Evolutionary conservation across 1,284 basidiomycete species (phyloP).

Genomic region (Papiliotrema flavescens): DNA sequence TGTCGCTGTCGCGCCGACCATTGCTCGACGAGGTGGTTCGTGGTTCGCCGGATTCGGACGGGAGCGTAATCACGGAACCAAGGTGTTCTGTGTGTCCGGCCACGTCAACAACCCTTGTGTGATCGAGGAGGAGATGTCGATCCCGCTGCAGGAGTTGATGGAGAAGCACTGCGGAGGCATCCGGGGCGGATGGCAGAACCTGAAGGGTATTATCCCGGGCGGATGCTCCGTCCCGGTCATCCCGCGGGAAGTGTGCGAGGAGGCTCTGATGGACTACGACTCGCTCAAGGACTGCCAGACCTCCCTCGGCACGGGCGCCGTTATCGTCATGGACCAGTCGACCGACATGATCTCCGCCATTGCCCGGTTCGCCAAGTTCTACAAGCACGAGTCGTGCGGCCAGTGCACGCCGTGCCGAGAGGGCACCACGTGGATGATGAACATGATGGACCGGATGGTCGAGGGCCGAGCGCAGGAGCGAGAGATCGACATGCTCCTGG

Average conservation of each 20-base stretch:
- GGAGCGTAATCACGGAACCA: slow-evolving; percentile 91
- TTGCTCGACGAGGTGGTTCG: slow-evolving; percentile 81
- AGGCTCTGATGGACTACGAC: slow-evolving; percentile 97
- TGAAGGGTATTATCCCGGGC: slow-evolving; percentile 87
- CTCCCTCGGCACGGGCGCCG: slow-evolving; percentile 93
- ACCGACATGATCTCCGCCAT: slow-evolving; percentile 93
- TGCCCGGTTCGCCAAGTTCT: slow-evolving; percentile 89
- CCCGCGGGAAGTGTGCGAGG: slow-evolving; percentile 72
- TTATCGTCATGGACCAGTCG: slow-evolving; percentile 98
- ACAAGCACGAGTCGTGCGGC: slow-evolving; percentile 98
- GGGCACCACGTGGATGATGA: slow-evolving; percentile 97
- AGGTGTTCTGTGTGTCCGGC: slow-evolving; percentile 91
- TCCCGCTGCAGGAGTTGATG: slow-evolving; percentile 86
- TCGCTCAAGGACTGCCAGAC: slow-evolving; percentile 92
- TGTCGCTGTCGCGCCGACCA: slow-evolving; percentile 94
- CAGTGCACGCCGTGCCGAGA: slow-evolving; percentile 97
- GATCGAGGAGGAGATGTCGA: slow-evolving; percentile 98
- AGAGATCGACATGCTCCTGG: slow-evolving; percentile 96
- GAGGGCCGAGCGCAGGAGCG: slow-evolving; percentile 84
- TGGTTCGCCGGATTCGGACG: slow-evolving; percentile 95
- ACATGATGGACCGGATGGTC: slow-evolving; percentile 86
- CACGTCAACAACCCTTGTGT: slow-evolving; percentile 99
- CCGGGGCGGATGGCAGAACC: slow-evolving; percentile 91
- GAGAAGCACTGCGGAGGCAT: slow-evolving; percentile 98
- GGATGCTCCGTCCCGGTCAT: slow-evolving; percentile 95